A percentile compares a stretch with the other conserved stretches of the same genome.
These are phyloP conservation scores for Lyophyllum semitale DNA, from an alignment of 768 basidiomycete species.

Conservation along the genomic window DNA sequence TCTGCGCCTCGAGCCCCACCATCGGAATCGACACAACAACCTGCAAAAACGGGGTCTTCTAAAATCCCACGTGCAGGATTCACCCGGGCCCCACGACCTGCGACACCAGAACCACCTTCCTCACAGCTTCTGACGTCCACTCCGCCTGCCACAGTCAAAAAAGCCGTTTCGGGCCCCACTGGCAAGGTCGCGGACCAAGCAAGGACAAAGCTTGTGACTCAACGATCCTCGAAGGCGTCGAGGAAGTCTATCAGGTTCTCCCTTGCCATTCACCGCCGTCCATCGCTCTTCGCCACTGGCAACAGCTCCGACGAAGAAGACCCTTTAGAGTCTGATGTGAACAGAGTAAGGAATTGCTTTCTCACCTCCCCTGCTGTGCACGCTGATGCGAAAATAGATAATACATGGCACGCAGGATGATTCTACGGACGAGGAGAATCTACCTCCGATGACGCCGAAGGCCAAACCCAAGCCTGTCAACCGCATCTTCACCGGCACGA, in stretches of 20 bases:
- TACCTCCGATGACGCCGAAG: conserved; percentile 19
- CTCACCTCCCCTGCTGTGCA: not conserved
- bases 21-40: not conserved
- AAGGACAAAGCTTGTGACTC: not conserved
- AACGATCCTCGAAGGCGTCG: not conserved
- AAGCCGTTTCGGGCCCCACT: not conserved
- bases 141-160: conserved; percentile 5
- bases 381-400: conserved; percentile 15
- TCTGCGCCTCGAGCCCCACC: conserved; percentile 7
- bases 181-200: not conserved
- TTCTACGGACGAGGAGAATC: conserved; percentile 16
- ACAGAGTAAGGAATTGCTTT: conserved; percentile 13
- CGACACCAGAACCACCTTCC: not conserved
- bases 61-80: conserved; percentile 6
- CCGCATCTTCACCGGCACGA: conserved; percentile 30
- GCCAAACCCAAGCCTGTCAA: conserved; percentile 21
- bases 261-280: conserved; percentile 22
- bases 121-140: conserved; percentile 6
- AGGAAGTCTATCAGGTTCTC: conserved; percentile 29
- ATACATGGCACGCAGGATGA: conserved; percentile 26
- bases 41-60: not conserved
- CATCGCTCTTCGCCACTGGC: conserved; percentile 19
- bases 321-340: conserved; percentile 22
- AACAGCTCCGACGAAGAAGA: conserved; percentile 7
- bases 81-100: not conserved